phyloP scores from a whole-genome alignment of 306 rosid species.

The Prunus padus region DNA sequence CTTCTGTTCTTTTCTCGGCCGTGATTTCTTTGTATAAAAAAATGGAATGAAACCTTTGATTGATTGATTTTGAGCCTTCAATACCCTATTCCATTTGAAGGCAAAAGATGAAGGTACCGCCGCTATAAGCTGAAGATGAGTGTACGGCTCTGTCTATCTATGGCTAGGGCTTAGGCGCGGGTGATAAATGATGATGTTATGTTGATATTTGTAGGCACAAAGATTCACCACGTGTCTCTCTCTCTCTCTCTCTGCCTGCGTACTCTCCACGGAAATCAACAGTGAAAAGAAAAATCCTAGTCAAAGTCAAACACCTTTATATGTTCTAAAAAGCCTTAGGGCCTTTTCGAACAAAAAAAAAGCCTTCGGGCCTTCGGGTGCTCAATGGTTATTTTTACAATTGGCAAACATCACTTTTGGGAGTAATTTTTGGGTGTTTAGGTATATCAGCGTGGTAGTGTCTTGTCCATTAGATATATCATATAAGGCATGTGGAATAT shows the following conservation, averaged over 20 bases:
- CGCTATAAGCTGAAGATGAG: not conserved
- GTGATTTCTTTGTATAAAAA: slow-evolving; percentile 18
- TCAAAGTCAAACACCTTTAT: too few relatives aligned
- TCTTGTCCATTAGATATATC: too few relatives aligned
- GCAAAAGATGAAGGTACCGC: not conserved
- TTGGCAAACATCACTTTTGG: too few relatives aligned
- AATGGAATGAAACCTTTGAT: not conserved
- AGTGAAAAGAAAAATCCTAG: too few relatives aligned
- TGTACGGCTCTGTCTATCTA: not conserved
- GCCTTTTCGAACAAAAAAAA: too few relatives aligned
- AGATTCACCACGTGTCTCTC: not conserved
- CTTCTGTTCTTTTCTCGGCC: not conserved
- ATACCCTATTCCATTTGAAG: too few relatives aligned
- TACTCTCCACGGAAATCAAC: not conserved
- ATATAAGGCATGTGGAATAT: too few relatives aligned
- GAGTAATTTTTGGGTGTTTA: too few relatives aligned
- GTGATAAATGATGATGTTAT: not conserved
- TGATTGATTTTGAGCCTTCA: too few relatives aligned
- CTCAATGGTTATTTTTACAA: too few relatives aligned
- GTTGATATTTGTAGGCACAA: not conserved
- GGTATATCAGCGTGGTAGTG: too few relatives aligned
- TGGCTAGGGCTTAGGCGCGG: not conserved
- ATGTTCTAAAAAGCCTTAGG: not conserved
- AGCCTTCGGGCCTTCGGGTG: too few relatives aligned
- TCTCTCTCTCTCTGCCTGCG: not conserved